phyloP scores from a whole-genome alignment of 164 flowering plant species.

The Tinospora cordifolia region DNA sequence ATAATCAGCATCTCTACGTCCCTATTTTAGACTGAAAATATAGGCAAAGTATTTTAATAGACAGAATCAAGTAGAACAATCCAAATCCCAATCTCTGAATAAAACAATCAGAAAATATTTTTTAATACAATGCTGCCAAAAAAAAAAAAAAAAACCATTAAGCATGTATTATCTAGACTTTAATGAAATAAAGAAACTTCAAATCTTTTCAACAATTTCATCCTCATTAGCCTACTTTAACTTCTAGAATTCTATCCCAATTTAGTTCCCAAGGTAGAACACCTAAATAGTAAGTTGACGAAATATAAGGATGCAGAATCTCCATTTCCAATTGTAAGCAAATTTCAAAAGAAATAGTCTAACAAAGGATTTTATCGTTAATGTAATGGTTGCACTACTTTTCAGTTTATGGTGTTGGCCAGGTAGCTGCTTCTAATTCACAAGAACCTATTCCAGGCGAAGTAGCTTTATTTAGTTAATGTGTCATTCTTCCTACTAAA shows the following conservation, averaged over 20 bases:
- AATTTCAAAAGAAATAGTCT: neutral
- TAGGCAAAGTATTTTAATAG: no score
- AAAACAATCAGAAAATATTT: no score
- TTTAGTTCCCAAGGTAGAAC: neutral
- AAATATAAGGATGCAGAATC: neutral
- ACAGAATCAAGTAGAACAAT: no score
- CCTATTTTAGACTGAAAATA: no score
- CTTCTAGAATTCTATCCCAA: neutral
- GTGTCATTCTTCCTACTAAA: neutral
- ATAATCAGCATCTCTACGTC: no score
- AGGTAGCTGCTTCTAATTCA: neutral
- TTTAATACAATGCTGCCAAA: no score
- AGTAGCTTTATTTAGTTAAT: neutral
- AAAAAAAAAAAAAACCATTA: no score
- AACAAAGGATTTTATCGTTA: neutral
- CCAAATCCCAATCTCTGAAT: no score
- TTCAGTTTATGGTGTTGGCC: neutral
- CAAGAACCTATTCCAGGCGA: neutral
- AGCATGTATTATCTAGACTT: no score
- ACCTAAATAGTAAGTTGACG: neutral
- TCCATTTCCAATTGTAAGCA: neutral
- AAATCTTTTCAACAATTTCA: no score
- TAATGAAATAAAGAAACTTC: no score
- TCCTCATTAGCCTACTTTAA: neutral
- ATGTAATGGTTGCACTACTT: neutral